Evolutionary conservation across 1,284 basidiomycete genomes (phyloP).

Genomic region (Leccinum angustisporum): DNA sequence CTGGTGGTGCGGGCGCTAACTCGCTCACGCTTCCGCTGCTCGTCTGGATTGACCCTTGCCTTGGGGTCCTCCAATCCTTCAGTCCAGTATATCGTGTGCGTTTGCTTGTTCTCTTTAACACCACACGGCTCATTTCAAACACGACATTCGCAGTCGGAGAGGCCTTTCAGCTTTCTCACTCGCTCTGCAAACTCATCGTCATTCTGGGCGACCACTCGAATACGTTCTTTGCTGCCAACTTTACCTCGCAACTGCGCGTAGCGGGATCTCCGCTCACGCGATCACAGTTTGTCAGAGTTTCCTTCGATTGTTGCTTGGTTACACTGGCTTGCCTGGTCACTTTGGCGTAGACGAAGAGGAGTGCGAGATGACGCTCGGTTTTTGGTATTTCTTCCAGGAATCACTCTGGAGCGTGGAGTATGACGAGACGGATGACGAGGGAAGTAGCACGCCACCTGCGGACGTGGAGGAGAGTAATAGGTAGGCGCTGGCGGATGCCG

Average conservation of each 20-base stretch:
- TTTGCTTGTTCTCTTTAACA: constrained; percentile 4
- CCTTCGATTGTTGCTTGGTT: constrained; percentile 68
- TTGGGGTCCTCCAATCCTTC: constrained; percentile 54
- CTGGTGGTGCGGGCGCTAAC: constrained; percentile 68
- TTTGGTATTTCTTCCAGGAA: constrained; percentile 90
- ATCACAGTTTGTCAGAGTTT: constrained; percentile 68
- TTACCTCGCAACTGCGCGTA: constrained; percentile 46
- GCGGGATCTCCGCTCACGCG: constrained; percentile 30
- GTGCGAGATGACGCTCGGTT: constrained; percentile 81
- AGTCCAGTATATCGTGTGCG: constrained; percentile 44
- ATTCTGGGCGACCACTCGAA: constrained; percentile 85
- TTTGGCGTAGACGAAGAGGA: constrained; percentile 82
- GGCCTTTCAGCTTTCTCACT: constrained; percentile 59
- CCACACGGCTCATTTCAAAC: background rate
- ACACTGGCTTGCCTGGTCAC: constrained; percentile 73
- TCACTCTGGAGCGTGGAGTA: constrained; percentile 77
- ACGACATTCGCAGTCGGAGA: constrained; percentile 36
- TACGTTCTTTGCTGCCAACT: constrained; percentile 71
- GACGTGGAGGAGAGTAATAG: constrained; percentile 43
- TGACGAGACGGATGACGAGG: constrained; percentile 46
- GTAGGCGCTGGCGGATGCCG: constrained; percentile 64
- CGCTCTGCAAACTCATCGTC: constrained; percentile 75
- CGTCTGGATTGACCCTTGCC: constrained; percentile 57
- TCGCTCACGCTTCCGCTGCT: constrained; percentile 81
- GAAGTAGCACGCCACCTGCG: constrained; percentile 28